Evolutionary conservation across 1,139 yeast genomes (phyloP).

Genomic region (Kurtzmaniella quercitrusa): DNA sequence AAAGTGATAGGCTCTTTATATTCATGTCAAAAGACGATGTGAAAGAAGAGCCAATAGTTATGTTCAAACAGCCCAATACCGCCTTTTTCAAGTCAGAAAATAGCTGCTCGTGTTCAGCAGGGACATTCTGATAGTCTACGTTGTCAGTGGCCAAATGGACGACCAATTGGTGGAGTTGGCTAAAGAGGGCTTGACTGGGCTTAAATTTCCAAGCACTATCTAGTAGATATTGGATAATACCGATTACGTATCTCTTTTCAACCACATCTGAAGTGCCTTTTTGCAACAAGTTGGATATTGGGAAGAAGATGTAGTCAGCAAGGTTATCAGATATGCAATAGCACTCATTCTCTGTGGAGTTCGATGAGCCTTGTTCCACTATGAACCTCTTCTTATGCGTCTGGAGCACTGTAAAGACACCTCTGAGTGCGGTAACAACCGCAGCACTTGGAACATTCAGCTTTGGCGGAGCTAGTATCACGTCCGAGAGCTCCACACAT

Average conservation of each 20-base stretch:
- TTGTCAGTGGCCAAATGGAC: conserved; percentile 20
- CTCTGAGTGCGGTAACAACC: conserved; percentile 7
- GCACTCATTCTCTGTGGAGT: conserved; percentile 5
- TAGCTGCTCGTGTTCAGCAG: conserved; percentile 7
- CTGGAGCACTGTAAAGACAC: conserved; percentile 11
- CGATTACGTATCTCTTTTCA: conserved; percentile 20
- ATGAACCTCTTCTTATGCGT: conserved; percentile 14
- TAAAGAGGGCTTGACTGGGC: conserved; percentile 21
- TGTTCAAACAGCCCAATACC: conserved; percentile 15
- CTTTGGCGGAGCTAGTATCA: conserved; percentile 14
- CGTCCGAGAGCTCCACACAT: conserved; percentile 29
- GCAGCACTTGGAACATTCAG: conserved; percentile 13
- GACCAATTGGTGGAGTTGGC: conserved; percentile 34
- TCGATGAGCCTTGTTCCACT: not conserved
- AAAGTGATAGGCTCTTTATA: conserved; percentile 15
- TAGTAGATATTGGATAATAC: conserved; percentile 26
- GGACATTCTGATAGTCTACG: conserved; percentile 8
- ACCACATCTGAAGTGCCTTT: conserved; percentile 19
- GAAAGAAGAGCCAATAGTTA: conserved; percentile 21
- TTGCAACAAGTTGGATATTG: conserved; percentile 32
- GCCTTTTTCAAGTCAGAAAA: conserved; percentile 18
- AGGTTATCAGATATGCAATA: conserved; percentile 27
- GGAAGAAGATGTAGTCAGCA: conserved; percentile 43
- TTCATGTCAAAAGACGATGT: conserved; percentile 9
- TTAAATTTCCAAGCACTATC: conserved; percentile 30